Base-by-base conservation (phyloP, 2,329 filamentous ascomycete species). In the Ophiosphaerella korrae region DNA sequence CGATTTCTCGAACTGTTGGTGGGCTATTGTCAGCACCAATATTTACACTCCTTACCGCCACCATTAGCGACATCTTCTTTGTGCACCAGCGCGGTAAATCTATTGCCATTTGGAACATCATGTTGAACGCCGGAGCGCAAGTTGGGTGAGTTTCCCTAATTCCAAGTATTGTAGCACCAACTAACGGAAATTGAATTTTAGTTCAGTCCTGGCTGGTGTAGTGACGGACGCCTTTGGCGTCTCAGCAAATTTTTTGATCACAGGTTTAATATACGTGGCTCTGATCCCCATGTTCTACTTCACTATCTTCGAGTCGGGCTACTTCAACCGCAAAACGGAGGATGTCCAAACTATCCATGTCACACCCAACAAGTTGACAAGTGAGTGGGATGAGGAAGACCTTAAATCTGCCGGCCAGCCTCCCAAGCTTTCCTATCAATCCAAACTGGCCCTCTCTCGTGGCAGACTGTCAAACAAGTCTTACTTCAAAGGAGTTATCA, bases 1-100 rank as follows among this genome's bases (percentile, higher is more conserved):
- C 42, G 9, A 16, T 47, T 21, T 48, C 52, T 31, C 48, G 54
- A 36, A 57, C 54, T 13, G 52, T 33, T n/a, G 48, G 42, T 26
- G 55, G 55, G 7, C 35, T 58, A 11, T 38, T 53, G 18, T 58
- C 52, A 32, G 55, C 55, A 35, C 55, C 55, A 9, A 16, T 55
- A 12, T 55, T 52, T 32, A 55, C 55, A 7, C 46, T 58, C 21
- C 23, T 52, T 24, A 55, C 52, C 13, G 52, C 55, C 21, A 58
- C 48, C 11, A 58, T 58, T 11, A 49, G 40, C 43, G 55, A 58
- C 13, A 46, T 55, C 12, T 58, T 58, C 36, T 58, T 58, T 33
- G 39, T 55, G 13, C 46, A 58, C 16, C 48, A 58, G 29, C 46
- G 55, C 29, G 55, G 55, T 32, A 42, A 48, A 42, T 49, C 48